These are phyloP conservation scores for Termitomyces sp. DNA, from an alignment of 768 basidiomycete species.

Conservation along the genomic window DNA sequence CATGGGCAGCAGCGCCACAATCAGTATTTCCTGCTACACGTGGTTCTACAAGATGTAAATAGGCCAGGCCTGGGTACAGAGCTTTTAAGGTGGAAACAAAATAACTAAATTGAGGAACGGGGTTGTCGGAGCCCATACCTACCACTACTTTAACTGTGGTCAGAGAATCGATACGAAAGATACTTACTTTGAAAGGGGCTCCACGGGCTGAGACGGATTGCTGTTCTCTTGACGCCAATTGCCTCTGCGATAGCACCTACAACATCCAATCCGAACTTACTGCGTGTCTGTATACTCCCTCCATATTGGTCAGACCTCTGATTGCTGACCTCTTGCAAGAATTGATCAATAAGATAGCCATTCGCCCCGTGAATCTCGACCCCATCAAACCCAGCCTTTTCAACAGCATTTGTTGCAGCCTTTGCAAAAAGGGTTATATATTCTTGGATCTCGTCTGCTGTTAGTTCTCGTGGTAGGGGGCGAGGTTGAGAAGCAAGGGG, in stretches of 20 bases:
- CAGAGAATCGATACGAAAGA: neutral
- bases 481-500: constrained; percentile 29
- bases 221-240: constrained; percentile 52
- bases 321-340: constrained; percentile 55
- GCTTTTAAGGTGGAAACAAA: constrained; percentile 37
- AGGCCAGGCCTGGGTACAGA: constrained; percentile 42
- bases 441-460: constrained; percentile 45
- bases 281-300: constrained; percentile 58
- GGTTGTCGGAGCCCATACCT: constrained; percentile 54
- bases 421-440: constrained; percentile 47
- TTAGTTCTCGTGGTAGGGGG: constrained; percentile 39
- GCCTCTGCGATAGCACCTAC: constrained; percentile 46
- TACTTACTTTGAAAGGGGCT: constrained; percentile 10
- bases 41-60: constrained; percentile 49
- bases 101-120: constrained; percentile 51
- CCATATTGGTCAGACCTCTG: constrained; percentile 64
- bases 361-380: constrained; percentile 45
- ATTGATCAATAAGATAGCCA: constrained; percentile 56
- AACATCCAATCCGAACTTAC: constrained; percentile 54
- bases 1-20: constrained; percentile 5
- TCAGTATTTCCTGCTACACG: constrained; percentile 17
- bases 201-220: constrained; percentile 60
- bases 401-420: constrained; percentile 53
- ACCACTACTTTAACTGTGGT: neutral
- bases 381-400: too few relatives aligned